Evolutionary conservation across 2,329 filamentous ascomycete genomes (phyloP).

Genomic region (Colletotrichum neosansevieriae): DNA sequence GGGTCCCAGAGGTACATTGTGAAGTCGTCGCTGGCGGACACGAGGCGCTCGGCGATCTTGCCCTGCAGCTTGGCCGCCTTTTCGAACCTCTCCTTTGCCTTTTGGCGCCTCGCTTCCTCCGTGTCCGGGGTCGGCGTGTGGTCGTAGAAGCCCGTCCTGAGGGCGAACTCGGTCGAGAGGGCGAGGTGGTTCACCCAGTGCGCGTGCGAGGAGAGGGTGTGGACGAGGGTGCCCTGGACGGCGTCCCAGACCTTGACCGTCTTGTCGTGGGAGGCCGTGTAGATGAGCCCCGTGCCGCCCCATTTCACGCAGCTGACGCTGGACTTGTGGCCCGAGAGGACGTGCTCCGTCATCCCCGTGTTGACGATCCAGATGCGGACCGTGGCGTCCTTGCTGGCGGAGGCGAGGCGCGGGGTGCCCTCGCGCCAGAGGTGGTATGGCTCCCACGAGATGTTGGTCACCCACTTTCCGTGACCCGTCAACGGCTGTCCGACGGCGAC

Average conservation of each 20-base stretch:
- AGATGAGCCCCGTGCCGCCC: slow-evolving; percentile 90
- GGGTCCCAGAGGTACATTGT: slow-evolving; percentile 98
- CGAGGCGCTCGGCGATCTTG: slow-evolving; percentile 83
- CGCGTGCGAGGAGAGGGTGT: slow-evolving; percentile 84
- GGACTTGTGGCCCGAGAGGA: slow-evolving; percentile 88
- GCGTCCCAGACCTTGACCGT: slow-evolving; percentile 92
- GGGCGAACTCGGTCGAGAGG: slow-evolving; percentile 89
- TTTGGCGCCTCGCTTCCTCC: slow-evolving; percentile 76
- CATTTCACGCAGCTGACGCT: slow-evolving; percentile 92
- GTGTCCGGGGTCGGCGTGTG: slow-evolving; percentile 78
- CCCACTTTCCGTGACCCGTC: slow-evolving; percentile 90
- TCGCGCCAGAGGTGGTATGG: slow-evolving; percentile 86
- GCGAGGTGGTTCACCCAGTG: slow-evolving; percentile 98
- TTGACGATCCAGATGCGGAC: slow-evolving; percentile 89
- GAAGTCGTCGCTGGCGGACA: slow-evolving; percentile 94
- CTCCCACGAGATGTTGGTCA: slow-evolving; percentile 87
- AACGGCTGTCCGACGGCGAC: slow-evolving; percentile 76
- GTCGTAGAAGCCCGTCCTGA: slow-evolving; percentile 89
- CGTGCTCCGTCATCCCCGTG: slow-evolving; percentile 81
- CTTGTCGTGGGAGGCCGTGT: slow-evolving; percentile 90
- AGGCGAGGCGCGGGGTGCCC: slow-evolving; percentile 83
- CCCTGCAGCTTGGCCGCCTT: slow-evolving; percentile 84
- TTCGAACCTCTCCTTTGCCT: slow-evolving; percentile 86
- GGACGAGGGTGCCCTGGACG: slow-evolving; percentile 80
- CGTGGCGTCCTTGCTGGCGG: slow-evolving; percentile 89